phyloP scores from a whole-genome alignment of 768 basidiomycete species.

The Roridomyces roridus region DNA sequence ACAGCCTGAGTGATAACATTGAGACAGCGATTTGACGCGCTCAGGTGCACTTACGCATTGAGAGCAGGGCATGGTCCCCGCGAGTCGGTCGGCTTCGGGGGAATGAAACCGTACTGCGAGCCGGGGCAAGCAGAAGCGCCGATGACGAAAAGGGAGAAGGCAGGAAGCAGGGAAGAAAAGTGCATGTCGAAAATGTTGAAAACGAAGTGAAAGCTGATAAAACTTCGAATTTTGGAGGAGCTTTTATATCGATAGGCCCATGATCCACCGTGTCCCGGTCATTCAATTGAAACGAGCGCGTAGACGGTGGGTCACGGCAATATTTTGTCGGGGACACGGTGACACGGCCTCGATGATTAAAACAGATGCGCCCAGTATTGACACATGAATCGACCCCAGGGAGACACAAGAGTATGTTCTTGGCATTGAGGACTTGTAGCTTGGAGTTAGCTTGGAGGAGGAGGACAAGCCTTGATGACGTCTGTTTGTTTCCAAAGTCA shows the following conservation, averaged over 20 bases:
- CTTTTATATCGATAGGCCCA: slow-evolving; percentile 1
- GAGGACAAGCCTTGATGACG: no score
- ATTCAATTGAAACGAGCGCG: neutral
- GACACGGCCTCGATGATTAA: neutral
- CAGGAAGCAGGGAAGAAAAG: slow-evolving; percentile 2
- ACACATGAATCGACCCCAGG: no score
- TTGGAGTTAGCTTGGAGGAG: no score
- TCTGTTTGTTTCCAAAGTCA: no score
- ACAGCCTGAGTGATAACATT: neutral
- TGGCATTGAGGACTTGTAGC: no score
- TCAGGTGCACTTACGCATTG: slow-evolving; percentile 9
- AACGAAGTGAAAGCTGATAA: neutral
- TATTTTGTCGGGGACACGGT: neutral
- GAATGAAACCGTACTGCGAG: slow-evolving; percentile 13
- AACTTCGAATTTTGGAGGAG: neutral
- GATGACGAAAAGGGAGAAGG: neutral
- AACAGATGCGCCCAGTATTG: no score
- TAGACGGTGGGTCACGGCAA: neutral
- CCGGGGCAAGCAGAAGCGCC: slow-evolving; percentile 6
- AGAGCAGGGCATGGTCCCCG: slow-evolving; percentile 22
- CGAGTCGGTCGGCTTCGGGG: slow-evolving; percentile 15
- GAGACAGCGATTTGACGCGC: neutral
- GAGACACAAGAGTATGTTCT: no score
- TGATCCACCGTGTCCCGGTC: no score
- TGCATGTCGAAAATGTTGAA: neutral